Base-by-base conservation (phyloP, 2,329 filamentous ascomycete species). In the Trichoderma breve region DNA sequence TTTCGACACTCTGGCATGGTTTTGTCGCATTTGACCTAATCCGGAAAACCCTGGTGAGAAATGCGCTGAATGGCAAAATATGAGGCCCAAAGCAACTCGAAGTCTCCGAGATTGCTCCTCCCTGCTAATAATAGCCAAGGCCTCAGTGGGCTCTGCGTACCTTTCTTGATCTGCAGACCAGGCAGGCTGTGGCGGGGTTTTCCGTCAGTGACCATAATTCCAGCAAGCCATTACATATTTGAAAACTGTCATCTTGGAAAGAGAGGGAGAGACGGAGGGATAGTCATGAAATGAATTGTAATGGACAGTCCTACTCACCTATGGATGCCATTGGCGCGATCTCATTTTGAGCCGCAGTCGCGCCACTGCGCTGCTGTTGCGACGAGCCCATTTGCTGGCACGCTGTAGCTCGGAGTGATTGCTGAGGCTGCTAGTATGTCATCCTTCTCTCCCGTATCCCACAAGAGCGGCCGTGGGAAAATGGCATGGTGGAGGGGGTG, bases 11-110 rank as follows among this genome's bases (percentile, higher is more conserved):
- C 70, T 24, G 73, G 74, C 2, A 73, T 73, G 12, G 70, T 70
- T 68, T 73, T 73, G 70, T 77, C 77, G 70, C 77, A 78, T 72
- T 74, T 75, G 32, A 78, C 76, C 76, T 78, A 70, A 26, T 11
- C 9, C 34, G 11, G 39, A 51, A 28, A 26, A 26, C 11, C 18
- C 28, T 55, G 8, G 28, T 70, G 57, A 70, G 67, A 36, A 62
- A 14, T 36, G 30, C 12, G 57, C 26, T 21, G 28, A 36, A 30
- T 14, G 18, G 7, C 18, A 70, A 51, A 26, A 21, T 1, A 6
- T 7, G 57, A 61, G 24, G 21, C 24, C 24, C 34, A 15, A 18
- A 30, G 67, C 26, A 70, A 36, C 39, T 70, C 21, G 15, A 47
- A 12, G 21, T 6, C 28, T n/a, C 57, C 18, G 28, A 70, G 39